Conservation (phyloP, 148 eudicot species). For the Chenopodium suecicum region DNA sequence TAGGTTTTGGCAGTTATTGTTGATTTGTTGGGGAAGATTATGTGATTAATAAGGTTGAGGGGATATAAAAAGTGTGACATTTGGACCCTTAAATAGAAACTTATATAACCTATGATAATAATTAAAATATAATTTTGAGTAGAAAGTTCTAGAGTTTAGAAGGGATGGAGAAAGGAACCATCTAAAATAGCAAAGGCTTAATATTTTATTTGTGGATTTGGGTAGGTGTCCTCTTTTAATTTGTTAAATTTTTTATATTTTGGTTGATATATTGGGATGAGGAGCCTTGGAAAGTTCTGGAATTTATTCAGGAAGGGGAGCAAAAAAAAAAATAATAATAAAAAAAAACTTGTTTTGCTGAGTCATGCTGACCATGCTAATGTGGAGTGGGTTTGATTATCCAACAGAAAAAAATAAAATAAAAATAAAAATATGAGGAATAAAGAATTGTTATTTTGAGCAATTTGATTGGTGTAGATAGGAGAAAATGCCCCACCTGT, state of each 20-base stretch:
- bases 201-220: conserved; percentile 28
- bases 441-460: background rate
- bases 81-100: conserved; percentile 29
- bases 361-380: conserved; percentile 11
- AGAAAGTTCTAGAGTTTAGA: conserved; percentile 40
- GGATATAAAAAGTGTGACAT: background rate
- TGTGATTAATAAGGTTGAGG: conserved; percentile 7
- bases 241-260: background rate
- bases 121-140: conserved; percentile 1
- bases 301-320: conserved; percentile 15
- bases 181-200: background rate
- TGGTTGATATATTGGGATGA: background rate
- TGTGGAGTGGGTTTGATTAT: conserved; percentile 10
- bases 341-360: background rate
- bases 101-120: background rate
- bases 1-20: conserved; percentile 29
- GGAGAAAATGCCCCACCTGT: conserved; percentile 11
- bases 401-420: background rate
- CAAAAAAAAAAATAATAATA: too few relatives aligned
- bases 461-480: conserved; percentile 32
- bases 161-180: conserved; percentile 19
- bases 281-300: conserved; percentile 42
- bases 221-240: conserved; percentile 20
- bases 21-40: conserved; percentile 4
- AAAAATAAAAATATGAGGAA: background rate